phyloP scores from a whole-genome alignment of 371 early-diverging fungal genomes.

The Mortierella sp. region DNA sequence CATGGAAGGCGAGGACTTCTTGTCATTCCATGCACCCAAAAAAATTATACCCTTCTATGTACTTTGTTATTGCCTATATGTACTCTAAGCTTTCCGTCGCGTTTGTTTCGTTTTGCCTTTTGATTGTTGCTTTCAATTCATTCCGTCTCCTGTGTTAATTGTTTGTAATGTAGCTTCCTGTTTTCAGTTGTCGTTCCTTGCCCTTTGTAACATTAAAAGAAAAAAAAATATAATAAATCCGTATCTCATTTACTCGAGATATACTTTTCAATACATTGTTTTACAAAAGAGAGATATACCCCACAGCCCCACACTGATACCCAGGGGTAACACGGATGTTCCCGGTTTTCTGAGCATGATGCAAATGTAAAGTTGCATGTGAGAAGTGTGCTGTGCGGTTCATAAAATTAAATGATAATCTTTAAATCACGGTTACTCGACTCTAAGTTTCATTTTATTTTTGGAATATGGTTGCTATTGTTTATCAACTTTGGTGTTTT shows the following conservation, averaged over 20 bases:
- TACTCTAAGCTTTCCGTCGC: conserved; percentile 21
- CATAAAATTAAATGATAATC: too few species aligned
- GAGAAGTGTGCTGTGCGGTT: neutral
- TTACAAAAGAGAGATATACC: neutral
- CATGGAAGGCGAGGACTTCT: neutral
- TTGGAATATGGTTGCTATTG: too few species aligned
- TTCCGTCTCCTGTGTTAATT: neutral
- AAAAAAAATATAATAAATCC: conserved; percentile 1
- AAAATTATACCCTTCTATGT: conserved; percentile 31
- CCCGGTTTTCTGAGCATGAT: neutral
- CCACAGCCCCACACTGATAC: neutral
- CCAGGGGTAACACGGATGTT: neutral
- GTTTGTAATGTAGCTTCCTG: neutral
- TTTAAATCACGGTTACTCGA: too few species aligned
- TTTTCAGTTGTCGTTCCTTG: conserved; percentile 1
- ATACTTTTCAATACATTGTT: too few species aligned
- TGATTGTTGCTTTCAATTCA: neutral
- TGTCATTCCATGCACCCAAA: conserved; percentile 19
- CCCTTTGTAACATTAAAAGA: neutral
- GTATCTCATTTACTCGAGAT: too few species aligned
- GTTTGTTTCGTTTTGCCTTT: conserved; percentile 12
- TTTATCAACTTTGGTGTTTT: too few species aligned
- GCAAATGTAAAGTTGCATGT: neutral
- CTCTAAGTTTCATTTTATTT: too few species aligned
- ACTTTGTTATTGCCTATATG: conserved; percentile 13